Percentiles rank a stretch among this genome's conserved stretches.
phyloP scores from a whole-genome alignment of 345 rosid genomes.

The Stellera chamaejasme region DNA sequence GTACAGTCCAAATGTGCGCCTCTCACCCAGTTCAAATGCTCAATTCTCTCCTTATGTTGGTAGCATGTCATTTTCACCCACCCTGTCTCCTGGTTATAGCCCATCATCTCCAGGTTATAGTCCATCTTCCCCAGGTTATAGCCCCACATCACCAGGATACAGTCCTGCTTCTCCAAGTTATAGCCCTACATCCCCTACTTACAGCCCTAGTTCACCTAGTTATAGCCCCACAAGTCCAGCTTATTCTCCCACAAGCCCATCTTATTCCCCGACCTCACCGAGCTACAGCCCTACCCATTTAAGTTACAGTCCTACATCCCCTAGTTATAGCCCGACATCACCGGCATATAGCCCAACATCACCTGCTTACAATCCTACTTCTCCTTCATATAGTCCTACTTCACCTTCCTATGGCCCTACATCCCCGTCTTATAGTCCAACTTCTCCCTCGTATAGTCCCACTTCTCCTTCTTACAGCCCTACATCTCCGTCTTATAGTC shows the following conservation, averaged over 20 bases:
- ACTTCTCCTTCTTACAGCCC: constrained; percentile 86
- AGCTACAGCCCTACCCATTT: constrained; percentile 65
- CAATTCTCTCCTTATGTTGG: constrained; percentile 92
- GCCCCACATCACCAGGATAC: constrained; percentile 73
- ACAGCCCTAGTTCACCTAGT: constrained; percentile 81
- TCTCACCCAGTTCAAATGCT: constrained; percentile 77
- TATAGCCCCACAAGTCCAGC: constrained; percentile 88
- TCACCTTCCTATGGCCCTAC: constrained; percentile 74
- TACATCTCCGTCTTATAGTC: constrained; percentile 74
- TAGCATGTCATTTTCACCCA: constrained; percentile 80
- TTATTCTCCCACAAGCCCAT: constrained; percentile 85
- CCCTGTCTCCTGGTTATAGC: constrained; percentile 79
- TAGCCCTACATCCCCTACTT: constrained; percentile 79
- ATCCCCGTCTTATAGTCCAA: constrained; percentile 63
- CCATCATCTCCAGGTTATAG: constrained; percentile 76
- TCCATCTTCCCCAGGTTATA: constrained; percentile 53
- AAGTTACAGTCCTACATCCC: constrained; percentile 73
- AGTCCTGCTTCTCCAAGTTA: constrained; percentile 84
- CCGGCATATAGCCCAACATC: constrained; percentile 82
- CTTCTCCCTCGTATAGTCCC: constrained; percentile 78
- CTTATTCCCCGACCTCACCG: constrained; percentile 67
- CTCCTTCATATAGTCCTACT: constrained; percentile 68
- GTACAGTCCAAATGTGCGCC: constrained; percentile 69
- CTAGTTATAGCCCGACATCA: constrained; percentile 72
- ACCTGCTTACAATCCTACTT: constrained; percentile 72